These are phyloP conservation scores for Pseudohalonectria lignicola DNA, from an alignment of 2,329 filamentous ascomycete genomes.

Conservation along the genomic window DNA sequence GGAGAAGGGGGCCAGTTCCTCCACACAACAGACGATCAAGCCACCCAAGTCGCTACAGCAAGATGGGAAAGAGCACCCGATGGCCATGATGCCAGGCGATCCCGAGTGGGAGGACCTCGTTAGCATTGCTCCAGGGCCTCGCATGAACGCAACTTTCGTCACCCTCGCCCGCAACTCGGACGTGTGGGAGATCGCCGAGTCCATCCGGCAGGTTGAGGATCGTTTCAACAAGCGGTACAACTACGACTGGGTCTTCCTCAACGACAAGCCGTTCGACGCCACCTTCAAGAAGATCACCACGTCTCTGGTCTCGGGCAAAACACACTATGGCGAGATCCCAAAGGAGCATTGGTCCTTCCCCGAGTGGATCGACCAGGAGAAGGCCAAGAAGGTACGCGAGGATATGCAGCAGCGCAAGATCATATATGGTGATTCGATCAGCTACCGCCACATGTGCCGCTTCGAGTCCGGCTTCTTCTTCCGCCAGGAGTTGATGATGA, in stretches of 20 bases:
- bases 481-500: conserved; percentile 81
- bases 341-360: conserved; percentile 97
- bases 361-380: conserved; percentile 89
- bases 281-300: conserved; percentile 87
- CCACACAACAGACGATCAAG: no score
- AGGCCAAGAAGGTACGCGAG: conserved; percentile 79
- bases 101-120: conserved; percentile 40
- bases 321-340: conserved; percentile 81
- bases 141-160: conserved; percentile 96
- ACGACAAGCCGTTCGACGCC: conserved; percentile 88
- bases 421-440: conserved; percentile 95
- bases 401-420: conserved; percentile 93
- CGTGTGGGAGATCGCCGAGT: conserved; percentile 92
- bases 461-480: conserved; percentile 99
- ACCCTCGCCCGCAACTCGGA: conserved; percentile 89
- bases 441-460: conserved; percentile 98
- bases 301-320: conserved; percentile 83
- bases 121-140: conserved; percentile 50
- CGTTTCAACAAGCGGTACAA: conserved; percentile 95
- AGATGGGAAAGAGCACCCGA: conserved; percentile 30
- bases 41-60: conserved; percentile 17
- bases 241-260: conserved; percentile 99
- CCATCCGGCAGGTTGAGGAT: conserved; percentile 93
- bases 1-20: no score
- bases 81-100: conserved; percentile 41